Base-by-base conservation (phyloP, 345 rosid species). In the Bruguiera parviflora region DNA sequence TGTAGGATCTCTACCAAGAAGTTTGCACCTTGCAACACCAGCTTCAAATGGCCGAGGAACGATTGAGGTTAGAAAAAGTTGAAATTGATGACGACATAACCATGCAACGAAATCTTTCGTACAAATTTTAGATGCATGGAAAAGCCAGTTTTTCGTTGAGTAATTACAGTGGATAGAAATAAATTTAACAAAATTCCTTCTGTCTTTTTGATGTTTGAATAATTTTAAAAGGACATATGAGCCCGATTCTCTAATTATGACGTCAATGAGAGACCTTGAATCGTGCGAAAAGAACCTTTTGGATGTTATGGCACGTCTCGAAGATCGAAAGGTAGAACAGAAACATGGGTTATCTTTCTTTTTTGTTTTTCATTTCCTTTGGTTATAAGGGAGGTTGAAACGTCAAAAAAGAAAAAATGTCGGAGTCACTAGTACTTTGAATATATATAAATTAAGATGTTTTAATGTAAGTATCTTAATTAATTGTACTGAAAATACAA, bases 201-300 rank as follows among this genome's bases (percentile, higher is more conserved):
- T 9, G 16, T 51, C 63, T 49, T 27, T 24, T 28, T 65, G 20
- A 52, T 19, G 4, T 35, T 21, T 51, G 6, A 16, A 21, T 70
- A 21, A 31, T 16, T 20, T 69, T 63, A n/a, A 49, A 59, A 79
- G 79, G 68, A 53, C 78, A 22, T 82, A 70, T 29, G 82, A 82
- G 61, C 80, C 85, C 1, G 78, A 73, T 11, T 78, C 72, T 51
- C 39, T 51, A 18, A 51, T 39, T 37, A 24, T 78, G 22, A 46
- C 70, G 16, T 75, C 82, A 28, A 77, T 73, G 60, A 61, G 64
- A 9, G 85, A 82, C 16, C 78, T 82, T 67, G 82, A 82, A 52
- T 76, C 85, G 2, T 78, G 82, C 29, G 82, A 82, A 77, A 75
- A 82, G 64, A 73, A 71, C 67, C 85, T 82, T 52, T 66, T 78